These are phyloP conservation scores for Piloderma croceum DNA, from an alignment of 768 basidiomycete genomes.

Conservation along the genomic window DNA sequence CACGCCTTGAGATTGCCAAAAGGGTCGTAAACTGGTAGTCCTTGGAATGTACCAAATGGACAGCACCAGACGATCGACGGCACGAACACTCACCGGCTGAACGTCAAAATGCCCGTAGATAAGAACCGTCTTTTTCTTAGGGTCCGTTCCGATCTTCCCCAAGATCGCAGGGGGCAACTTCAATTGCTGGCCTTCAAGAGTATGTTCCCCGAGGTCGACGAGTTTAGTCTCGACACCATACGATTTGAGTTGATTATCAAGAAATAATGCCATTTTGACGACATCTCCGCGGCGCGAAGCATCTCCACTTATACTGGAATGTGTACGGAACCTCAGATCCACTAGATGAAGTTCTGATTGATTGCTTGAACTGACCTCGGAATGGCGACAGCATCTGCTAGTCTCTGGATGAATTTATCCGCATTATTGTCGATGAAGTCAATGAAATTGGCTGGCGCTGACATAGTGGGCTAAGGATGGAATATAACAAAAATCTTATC, in stretches of 20 bases:
- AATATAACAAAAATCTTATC: too few relatives aligned
- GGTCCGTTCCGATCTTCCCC: constrained; percentile 76
- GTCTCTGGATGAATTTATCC: constrained; percentile 68
- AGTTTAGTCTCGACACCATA: constrained; percentile 75
- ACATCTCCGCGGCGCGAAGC: constrained; percentile 69
- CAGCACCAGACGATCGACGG: too few relatives aligned
- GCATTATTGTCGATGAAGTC: constrained; percentile 56
- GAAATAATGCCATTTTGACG: constrained; percentile 80
- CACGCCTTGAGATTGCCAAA: too few relatives aligned
- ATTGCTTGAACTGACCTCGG: constrained; percentile 46
- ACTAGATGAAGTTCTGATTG: constrained; percentile 1
- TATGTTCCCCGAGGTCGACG: constrained; percentile 73
- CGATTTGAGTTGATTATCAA: constrained; percentile 65
- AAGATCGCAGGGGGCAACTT: constrained; percentile 80
- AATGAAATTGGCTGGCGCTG: not conserved
- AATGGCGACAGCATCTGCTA: constrained; percentile 78
- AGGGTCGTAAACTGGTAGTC: too few relatives aligned
- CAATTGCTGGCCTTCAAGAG: constrained; percentile 64
- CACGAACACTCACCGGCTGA: constrained; percentile 60
- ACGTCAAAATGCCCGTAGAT: constrained; percentile 96
- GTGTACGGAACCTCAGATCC: constrained; percentile 2
- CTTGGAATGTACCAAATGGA: too few relatives aligned
- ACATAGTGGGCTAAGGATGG: too few relatives aligned
- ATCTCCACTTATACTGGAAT: constrained; percentile 61
- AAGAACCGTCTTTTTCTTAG: constrained; percentile 87